A percentile compares a stretch with the other conserved stretches of the same genome.
Evolutionary conservation across 306 rosid species (phyloP).

Genomic region (Hylodesmum podocarpum): DNA sequence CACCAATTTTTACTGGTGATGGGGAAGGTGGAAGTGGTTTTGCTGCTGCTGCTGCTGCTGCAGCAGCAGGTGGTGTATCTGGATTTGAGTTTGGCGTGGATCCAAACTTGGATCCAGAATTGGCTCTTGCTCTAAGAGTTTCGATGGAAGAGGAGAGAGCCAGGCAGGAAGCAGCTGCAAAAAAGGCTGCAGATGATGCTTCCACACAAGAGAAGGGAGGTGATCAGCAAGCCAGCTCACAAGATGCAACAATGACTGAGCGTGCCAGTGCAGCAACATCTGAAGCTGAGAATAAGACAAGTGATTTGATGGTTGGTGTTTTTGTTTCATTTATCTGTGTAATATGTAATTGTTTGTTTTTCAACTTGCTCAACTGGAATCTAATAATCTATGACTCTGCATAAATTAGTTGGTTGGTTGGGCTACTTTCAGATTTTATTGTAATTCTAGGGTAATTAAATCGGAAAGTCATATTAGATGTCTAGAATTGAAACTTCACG

Average conservation of each 20-base stretch:
- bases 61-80: slow-evolving; percentile 90
- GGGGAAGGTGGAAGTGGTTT: slow-evolving; percentile 98
- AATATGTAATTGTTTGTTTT: background rate
- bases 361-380: background rate
- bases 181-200: slow-evolving; percentile 89
- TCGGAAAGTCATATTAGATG: background rate
- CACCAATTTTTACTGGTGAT: slow-evolving; percentile 95
- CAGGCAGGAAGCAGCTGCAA: slow-evolving; percentile 98
- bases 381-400: background rate
- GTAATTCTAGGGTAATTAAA: slow-evolving; percentile 9
- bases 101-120: slow-evolving; percentile 98
- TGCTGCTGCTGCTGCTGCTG: slow-evolving; percentile 91
- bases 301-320: slow-evolving; percentile 59
- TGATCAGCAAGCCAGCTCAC: slow-evolving; percentile 75
- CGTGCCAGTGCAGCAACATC: slow-evolving; percentile 60
- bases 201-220: slow-evolving; percentile 72
- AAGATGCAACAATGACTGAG: slow-evolving; percentile 89
- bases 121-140: slow-evolving; percentile 98
- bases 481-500: slow-evolving; percentile 14
- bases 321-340: slow-evolving; percentile 11
- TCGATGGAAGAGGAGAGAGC: slow-evolving; percentile 99
- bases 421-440: background rate
- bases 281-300: slow-evolving; percentile 69
- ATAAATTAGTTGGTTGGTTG: background rate
- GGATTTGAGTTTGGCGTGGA: slow-evolving; percentile 98